Evolutionary conservation across 805 yeast genomes (phyloP).

Genomic region (Kuraishia molischiana): DNA sequence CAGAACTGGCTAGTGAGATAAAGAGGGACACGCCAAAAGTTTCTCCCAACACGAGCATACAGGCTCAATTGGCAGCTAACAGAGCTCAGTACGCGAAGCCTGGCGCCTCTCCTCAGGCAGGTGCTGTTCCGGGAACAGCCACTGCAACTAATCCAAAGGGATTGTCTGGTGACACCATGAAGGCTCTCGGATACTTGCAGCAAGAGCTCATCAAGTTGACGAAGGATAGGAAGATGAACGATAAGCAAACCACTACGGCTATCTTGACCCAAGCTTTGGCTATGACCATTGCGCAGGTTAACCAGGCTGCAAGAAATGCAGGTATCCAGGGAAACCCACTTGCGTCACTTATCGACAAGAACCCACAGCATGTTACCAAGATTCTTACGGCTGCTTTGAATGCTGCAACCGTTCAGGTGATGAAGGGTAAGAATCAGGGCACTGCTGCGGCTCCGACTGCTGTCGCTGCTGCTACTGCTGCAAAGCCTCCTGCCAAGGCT

Average conservation of each 20-base stretch:
- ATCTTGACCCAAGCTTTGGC: conserved; percentile 87
- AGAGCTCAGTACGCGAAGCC: conserved; percentile 18
- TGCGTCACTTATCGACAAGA: conserved; percentile 67
- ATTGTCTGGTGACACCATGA: conserved; percentile 51
- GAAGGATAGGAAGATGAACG: conserved; percentile 66
- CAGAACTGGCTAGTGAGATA: conserved; percentile 2
- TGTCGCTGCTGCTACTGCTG: conserved; percentile 6
- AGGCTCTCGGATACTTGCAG: conserved; percentile 75
- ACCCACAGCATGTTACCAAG: conserved; percentile 72
- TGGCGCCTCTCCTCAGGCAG: conserved; percentile 4
- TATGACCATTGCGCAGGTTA: conserved; percentile 84
- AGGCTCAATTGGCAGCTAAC: conserved; percentile 38
- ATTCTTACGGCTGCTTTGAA: conserved; percentile 74
- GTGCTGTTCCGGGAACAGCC: conserved; percentile 5
- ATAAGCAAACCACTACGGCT: conserved; percentile 75
- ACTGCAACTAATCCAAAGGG: conserved; percentile 11
- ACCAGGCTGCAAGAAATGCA: conserved; percentile 78
- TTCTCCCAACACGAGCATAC: conserved; percentile 16
- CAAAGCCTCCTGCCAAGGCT: conserved; percentile 25
- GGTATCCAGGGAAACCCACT: conserved; percentile 75
- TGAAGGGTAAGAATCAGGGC: conserved; percentile 39
- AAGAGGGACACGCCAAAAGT: background rate
- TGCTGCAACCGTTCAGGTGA: conserved; percentile 58
- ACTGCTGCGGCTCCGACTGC: conserved; percentile 6
- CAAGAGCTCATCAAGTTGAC: conserved; percentile 77